Conservation (phyloP, 768 basidiomycete species). For the Leccinum aurantiacum region DNA sequence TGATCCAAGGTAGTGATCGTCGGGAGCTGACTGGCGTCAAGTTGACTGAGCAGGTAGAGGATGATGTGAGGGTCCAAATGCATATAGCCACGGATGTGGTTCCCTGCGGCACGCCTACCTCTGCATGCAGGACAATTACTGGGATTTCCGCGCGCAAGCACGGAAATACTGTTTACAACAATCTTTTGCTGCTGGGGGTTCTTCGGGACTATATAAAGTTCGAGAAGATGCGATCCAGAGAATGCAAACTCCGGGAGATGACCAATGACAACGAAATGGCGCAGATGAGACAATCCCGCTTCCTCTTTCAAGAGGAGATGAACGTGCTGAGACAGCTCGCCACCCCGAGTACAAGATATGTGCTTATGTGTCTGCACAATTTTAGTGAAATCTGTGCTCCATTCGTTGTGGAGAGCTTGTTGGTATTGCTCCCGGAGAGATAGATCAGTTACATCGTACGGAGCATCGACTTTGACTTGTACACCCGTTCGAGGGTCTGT, state of each 20-base stretch:
- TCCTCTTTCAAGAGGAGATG: constrained; percentile 10
- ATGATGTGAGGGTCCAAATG: constrained; percentile 14
- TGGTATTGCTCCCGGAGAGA: constrained; percentile 8
- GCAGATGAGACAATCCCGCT: neutral
- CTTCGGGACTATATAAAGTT: constrained; percentile 15
- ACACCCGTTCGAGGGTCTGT: constrained; percentile 3
- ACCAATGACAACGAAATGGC: constrained; percentile 9
- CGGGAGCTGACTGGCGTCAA: neutral
- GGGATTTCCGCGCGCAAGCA: constrained; percentile 10
- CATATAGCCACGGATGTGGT: constrained; percentile 17
- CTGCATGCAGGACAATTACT: constrained; percentile 12
- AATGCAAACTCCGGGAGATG: constrained; percentile 18
- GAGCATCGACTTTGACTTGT: constrained; percentile 15
- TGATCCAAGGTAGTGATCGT: constrained; percentile 10
- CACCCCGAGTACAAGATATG: neutral
- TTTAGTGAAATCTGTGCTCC: neutral
- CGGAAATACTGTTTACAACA: constrained; percentile 18
- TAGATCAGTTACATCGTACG: constrained; percentile 4
- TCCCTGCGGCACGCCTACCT: constrained; percentile 12
- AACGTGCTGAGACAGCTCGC: neutral
- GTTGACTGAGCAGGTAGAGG: constrained; percentile 10
- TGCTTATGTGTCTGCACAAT: neutral
- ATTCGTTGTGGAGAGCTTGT: constrained; percentile 7
- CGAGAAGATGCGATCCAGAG: constrained; percentile 21
- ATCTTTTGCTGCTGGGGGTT: neutral